Evolutionary conservation across 192 early-diverging fungal species (phyloP).

Genomic region (Martensiomyces pterosporus): DNA sequence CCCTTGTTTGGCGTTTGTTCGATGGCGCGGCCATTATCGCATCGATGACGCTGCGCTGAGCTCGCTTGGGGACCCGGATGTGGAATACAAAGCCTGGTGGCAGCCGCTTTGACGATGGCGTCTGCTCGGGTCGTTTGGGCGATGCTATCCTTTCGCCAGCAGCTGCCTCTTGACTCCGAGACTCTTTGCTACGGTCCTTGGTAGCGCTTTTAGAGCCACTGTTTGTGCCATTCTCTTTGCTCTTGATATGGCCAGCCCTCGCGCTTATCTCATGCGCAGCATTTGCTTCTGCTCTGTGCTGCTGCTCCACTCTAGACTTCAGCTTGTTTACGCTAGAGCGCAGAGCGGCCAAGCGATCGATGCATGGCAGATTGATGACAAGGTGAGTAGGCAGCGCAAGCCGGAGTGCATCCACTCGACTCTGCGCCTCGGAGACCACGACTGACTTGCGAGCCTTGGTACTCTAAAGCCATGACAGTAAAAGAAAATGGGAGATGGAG

Average conservation of each 20-base stretch:
- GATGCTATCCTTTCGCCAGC: not conserved
- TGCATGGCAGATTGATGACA: constrained; percentile 7
- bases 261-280: not conserved
- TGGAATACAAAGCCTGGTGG: constrained; percentile 18
- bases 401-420: constrained; percentile 10
- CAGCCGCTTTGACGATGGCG: constrained; percentile 16
- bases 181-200: too few relatives aligned
- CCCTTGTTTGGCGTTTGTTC: constrained; percentile 9
- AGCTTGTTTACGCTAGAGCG: constrained; percentile 5
- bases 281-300: constrained; percentile 9
- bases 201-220: too few relatives aligned
- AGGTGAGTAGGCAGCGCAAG: constrained; percentile 15
- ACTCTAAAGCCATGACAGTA: too few relatives aligned
- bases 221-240: too few relatives aligned
- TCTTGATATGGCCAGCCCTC: too few relatives aligned
- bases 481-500: too few relatives aligned
- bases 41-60: constrained; percentile 28
- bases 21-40: constrained; percentile 7
- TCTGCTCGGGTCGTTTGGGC: too few relatives aligned
- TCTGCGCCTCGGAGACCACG: constrained; percentile 22
- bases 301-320: constrained; percentile 6
- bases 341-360: constrained; percentile 11
- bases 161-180: not conserved
- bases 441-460: too few relatives aligned
- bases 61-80: constrained; percentile 32